Evolutionary conservation across 1,139 yeast species (phyloP), one percentile per base, ranked within the genome.

Genomic region (Saccharomyces hybrid): DNA sequence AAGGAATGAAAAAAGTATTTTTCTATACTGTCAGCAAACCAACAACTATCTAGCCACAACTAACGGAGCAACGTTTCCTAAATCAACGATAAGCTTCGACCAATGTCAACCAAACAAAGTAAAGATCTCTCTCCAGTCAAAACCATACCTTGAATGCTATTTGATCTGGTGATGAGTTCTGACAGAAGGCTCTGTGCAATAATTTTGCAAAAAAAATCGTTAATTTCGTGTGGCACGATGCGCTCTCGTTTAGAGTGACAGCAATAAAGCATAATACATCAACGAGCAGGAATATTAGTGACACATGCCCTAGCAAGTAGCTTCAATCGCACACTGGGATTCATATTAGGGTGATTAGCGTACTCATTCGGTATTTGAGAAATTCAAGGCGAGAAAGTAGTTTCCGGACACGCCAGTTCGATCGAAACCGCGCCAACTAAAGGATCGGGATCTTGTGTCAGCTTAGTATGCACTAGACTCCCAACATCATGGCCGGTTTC

Each of bases 151-250:
- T 4, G 34, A 31, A 31, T 31, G 16, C 7, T 38, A 38, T 38
- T 38, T 38, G 44, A 38, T 38, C 44, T 38, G 44, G 44, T 38
- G 44, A 38, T 38, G 44, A 38, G 44, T 38, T 38, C 44, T 38
- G 44, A 1, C 44, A 38, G 26, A 38, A 38, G 44, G 11, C 8
- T n/a, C 5, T 38, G 44, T 38, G 44, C 44, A 38, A 38, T 38
- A 38, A 16, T 38, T 38, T 38, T 38, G 44, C 44, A 38, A 38
- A 38, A 38, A 38, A 38, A 38, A 38, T 38, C 13, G 25, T 8
- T 4, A 16, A 11, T 38, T 38, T 16, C 44, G 44, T 38, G 25
- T 16, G n/a, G 5, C 44, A 16, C 44, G 44, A 38, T 38, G 11
- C n/a, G 5, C 11, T 9, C 4, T 5, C 44, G 44, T 38, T 0